Evolutionary conservation across 2,329 filamentous ascomycete genomes (phyloP).

Genomic region (Penicillium sp.): DNA sequence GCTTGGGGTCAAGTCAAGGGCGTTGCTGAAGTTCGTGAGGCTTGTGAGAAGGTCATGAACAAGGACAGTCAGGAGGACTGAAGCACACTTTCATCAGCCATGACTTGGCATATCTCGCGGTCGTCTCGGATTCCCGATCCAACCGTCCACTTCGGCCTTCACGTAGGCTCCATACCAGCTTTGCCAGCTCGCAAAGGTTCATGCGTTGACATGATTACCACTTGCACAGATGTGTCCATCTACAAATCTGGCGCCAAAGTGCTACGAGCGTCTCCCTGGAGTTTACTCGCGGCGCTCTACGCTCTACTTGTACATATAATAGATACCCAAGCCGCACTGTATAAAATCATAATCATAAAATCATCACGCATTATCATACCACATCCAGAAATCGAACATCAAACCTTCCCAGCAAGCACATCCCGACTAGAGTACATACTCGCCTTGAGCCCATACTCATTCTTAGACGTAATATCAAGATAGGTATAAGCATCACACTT

Average conservation of each 20-base stretch:
- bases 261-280: no score
- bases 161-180: neutral
- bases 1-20: slow-evolving; percentile 51
- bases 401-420: slow-evolving; percentile 35
- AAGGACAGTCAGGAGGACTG: slow-evolving; percentile 28
- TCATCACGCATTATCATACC: slow-evolving; percentile 10
- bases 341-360: slow-evolving; percentile 10
- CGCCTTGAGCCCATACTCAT: slow-evolving; percentile 66
- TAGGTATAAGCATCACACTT: slow-evolving; percentile 75
- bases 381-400: slow-evolving; percentile 6
- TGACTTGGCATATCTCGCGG: neutral
- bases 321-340: neutral
- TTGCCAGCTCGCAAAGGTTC: neutral
- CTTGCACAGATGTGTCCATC: no score
- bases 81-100: slow-evolving; percentile 3
- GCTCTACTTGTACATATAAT: slow-evolving; percentile 1
- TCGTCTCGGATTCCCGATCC: neutral
- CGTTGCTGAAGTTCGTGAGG: slow-evolving; percentile 43
- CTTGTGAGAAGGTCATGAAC: slow-evolving; percentile 46
- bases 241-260: neutral
- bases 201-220: no score
- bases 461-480: slow-evolving; percentile 64
- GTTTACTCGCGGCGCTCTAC: neutral
- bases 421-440: slow-evolving; percentile 49
- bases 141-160: neutral